phyloP scores from a whole-genome alignment of 2,329 filamentous ascomycete genomes.

The Fusarium pseudograminearum region DNA sequence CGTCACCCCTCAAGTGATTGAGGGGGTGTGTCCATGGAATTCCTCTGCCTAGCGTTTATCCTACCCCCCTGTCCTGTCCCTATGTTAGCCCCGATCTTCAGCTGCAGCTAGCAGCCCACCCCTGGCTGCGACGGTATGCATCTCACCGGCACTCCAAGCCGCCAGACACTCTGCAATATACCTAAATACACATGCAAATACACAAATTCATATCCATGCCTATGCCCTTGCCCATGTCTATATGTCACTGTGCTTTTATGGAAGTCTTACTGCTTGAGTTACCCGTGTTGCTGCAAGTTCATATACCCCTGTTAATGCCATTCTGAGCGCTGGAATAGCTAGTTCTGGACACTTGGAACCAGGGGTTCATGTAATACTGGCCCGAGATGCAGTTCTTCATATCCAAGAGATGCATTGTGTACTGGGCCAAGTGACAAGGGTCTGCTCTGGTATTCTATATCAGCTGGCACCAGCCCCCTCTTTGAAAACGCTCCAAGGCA shows the following conservation, averaged over 20 bases:
- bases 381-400: background rate
- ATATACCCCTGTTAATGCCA: slow-evolving; percentile 7
- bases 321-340: slow-evolving; percentile 10
- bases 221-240: background rate
- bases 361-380: slow-evolving; percentile 15
- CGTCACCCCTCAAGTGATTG: background rate
- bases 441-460: slow-evolving; percentile 17
- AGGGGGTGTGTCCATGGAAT: background rate
- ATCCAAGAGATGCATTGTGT: background rate
- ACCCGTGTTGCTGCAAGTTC: slow-evolving; percentile 20
- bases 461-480: slow-evolving; percentile 8
- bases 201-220: background rate
- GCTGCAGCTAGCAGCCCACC: background rate
- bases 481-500: background rate
- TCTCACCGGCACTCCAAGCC: background rate
- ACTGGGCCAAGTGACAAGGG: background rate
- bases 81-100: background rate
- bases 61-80: background rate
- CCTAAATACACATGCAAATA: background rate
- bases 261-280: background rate
- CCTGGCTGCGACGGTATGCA: background rate
- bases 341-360: slow-evolving; percentile 1
- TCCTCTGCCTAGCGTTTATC: background rate
- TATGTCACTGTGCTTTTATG: background rate
- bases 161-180: background rate